phyloP scores from a whole-genome alignment of 345 rosid genomes.

The Geranium brycei region DNA sequence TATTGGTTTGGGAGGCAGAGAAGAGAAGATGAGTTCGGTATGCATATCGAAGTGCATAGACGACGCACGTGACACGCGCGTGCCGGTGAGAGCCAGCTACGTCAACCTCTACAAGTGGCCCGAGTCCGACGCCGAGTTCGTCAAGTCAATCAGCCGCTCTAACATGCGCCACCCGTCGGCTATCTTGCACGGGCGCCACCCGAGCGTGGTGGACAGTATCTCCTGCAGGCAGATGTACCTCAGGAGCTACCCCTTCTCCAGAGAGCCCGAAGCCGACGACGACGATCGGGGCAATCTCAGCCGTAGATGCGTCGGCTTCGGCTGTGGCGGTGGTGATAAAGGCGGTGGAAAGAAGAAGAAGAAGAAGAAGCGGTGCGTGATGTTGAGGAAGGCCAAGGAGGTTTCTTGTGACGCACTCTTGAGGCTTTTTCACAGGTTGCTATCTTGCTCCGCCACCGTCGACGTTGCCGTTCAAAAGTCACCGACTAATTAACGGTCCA shows the following conservation, averaged over 20 bases:
- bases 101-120: constrained; percentile 73
- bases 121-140: constrained; percentile 58
- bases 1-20: too few species aligned
- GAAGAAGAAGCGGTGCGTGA: constrained; percentile 27
- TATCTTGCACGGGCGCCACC: constrained; percentile 12
- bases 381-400: constrained; percentile 36
- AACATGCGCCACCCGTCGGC: constrained; percentile 5
- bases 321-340: not conserved
- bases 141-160: constrained; percentile 24
- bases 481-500: not conserved
- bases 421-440: constrained; percentile 35
- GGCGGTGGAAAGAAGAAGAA: constrained; percentile 8
- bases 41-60: constrained; percentile 70
- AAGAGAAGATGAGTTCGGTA: constrained; percentile 41
- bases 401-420: constrained; percentile 36
- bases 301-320: constrained; percentile 29
- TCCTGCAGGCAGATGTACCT: constrained; percentile 78
- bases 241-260: constrained; percentile 68
- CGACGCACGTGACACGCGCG: constrained; percentile 53
- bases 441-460: constrained; percentile 41
- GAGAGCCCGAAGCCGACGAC: constrained; percentile 32
- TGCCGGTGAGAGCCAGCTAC: constrained; percentile 49
- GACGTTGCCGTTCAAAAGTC: constrained; percentile 31
- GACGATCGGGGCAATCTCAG: not conserved
- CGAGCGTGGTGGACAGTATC: constrained; percentile 65